These are phyloP conservation scores for Cytospora piceae DNA, from an alignment of 2,329 filamentous ascomycete genomes.

Conservation along the genomic window DNA sequence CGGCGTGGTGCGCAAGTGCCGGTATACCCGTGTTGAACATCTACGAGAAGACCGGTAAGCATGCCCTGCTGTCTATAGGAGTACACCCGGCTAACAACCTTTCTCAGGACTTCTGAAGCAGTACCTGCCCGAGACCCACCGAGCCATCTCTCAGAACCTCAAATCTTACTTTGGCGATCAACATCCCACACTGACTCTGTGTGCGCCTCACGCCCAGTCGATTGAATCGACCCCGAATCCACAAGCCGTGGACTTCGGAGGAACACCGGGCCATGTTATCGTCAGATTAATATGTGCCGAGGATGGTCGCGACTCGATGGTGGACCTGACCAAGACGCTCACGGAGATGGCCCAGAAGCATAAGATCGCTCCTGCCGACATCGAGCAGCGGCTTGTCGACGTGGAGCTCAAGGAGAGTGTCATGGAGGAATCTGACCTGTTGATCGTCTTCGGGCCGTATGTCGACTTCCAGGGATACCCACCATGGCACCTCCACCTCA, in stretches of 20 bases:
- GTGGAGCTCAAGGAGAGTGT: constrained; percentile 80
- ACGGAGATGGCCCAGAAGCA: constrained; percentile 92
- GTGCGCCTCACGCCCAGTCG: constrained; percentile 70
- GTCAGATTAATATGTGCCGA: constrained; percentile 83
- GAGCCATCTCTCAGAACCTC: constrained; percentile 77
- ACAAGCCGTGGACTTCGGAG: constrained; percentile 44
- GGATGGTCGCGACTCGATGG: constrained; percentile 90
- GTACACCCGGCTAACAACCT: constrained; percentile 29
- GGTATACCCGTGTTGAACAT: constrained; percentile 87
- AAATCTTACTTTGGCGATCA: constrained; percentile 83
- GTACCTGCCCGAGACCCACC: constrained; percentile 83
- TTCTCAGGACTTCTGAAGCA: constrained; percentile 81
- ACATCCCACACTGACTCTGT: constrained; percentile 72
- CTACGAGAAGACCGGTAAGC: constrained; percentile 86
- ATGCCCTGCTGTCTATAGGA: not conserved
- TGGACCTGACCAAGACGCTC: constrained; percentile 92
- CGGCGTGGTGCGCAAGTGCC: constrained; percentile 89
- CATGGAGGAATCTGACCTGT: constrained; percentile 86
- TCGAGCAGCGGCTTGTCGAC: constrained; percentile 84
- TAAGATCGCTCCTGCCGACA: constrained; percentile 80
- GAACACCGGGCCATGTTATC: constrained; percentile 52
- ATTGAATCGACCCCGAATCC: constrained; percentile 53
- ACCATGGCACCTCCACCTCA: constrained; percentile 93
- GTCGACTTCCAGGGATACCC: constrained; percentile 90
- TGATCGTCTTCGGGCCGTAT: constrained; percentile 83